Percentiles rank a stretch among this genome's conserved stretches.
phyloP scores from a whole-genome alignment of 164 flowering plant species.

The Warburgia ugandensis region DNA sequence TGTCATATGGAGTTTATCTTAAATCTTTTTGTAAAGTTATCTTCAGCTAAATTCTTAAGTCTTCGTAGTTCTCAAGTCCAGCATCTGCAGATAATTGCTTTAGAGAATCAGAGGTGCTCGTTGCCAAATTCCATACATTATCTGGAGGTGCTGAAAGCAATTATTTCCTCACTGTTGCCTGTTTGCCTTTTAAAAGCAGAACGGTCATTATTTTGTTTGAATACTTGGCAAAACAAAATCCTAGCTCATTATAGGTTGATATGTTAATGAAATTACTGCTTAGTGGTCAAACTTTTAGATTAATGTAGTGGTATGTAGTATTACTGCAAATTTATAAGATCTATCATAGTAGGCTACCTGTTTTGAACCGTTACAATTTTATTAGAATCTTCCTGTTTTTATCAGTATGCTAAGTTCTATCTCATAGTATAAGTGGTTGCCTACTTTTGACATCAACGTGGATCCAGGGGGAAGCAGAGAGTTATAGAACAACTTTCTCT shows the following conservation, averaged over 20 bases:
- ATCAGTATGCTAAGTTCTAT: background rate
- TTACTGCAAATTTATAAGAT: no score
- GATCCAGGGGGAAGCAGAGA: constrained; percentile 89
- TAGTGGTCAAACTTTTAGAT: no score
- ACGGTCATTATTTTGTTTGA: background rate
- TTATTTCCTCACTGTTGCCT: no score
- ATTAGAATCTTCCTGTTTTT: background rate
- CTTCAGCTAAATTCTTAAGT: background rate
- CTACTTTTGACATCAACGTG: constrained; percentile 21
- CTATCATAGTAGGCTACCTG: no score
- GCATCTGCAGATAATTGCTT: background rate
- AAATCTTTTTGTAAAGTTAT: no score
- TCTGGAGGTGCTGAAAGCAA: background rate
- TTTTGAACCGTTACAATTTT: background rate
- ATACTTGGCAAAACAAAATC: no score
- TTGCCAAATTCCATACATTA: background rate
- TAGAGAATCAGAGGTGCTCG: background rate
- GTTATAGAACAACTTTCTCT: constrained; percentile 47
- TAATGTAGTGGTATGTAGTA: no score
- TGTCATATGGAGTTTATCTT: no score
- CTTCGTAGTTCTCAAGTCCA: background rate
- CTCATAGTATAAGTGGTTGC: background rate
- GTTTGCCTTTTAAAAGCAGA: background rate
- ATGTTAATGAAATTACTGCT: no score
- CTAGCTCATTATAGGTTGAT: no score